These are phyloP conservation scores for Thalassiosira profunda DNA, from an alignment of 108 stramenopile genomes.

Conservation along the genomic window DNA sequence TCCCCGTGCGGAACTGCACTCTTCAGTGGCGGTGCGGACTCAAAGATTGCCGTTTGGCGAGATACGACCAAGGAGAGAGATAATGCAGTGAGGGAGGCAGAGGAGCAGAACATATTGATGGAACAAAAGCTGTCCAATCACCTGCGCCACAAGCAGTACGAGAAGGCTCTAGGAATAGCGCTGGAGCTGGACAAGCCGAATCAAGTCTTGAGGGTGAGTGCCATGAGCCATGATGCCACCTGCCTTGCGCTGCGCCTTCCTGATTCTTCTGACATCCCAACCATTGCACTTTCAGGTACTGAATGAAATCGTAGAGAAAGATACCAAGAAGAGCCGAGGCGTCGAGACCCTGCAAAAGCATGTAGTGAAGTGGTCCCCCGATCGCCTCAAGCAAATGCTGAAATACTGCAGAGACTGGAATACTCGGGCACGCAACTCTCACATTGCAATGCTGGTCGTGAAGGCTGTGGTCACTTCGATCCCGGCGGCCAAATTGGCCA, in stretches of 20 bases:
- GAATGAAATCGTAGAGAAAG: constrained; percentile 75
- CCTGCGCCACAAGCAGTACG: constrained; percentile 88
- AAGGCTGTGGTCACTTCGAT: constrained; percentile 75
- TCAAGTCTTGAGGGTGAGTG: constrained; percentile 73
- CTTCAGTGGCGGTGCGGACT: constrained; percentile 95
- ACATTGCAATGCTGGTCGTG: constrained; percentile 77
- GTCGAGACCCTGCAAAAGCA: constrained; percentile 68
- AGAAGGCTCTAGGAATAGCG: constrained; percentile 83
- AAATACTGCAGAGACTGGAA: constrained; percentile 94
- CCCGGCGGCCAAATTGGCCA: constrained; percentile 65
- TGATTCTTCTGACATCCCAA: constrained; percentile 10
- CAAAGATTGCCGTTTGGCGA: constrained; percentile 90
- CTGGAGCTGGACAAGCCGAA: constrained; percentile 86
- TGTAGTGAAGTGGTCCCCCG: constrained; percentile 67
- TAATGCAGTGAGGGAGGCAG: constrained; percentile 61
- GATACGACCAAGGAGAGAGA: constrained; percentile 91
- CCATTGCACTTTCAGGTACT: constrained; percentile 43
- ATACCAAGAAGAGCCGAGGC: constrained; percentile 45
- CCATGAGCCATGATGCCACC: too few relatives aligned
- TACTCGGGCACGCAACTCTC: constrained; percentile 81
- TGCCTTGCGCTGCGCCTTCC: too few relatives aligned
- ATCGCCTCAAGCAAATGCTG: constrained; percentile 71
- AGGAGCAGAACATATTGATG: constrained; percentile 80
- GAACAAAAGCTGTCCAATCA: constrained; percentile 91
- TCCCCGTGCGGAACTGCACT: constrained; percentile 61